These are phyloP conservation scores for Calonectria leucothoes DNA, from an alignment of 2,329 filamentous ascomycete species.

Conservation along the genomic window DNA sequence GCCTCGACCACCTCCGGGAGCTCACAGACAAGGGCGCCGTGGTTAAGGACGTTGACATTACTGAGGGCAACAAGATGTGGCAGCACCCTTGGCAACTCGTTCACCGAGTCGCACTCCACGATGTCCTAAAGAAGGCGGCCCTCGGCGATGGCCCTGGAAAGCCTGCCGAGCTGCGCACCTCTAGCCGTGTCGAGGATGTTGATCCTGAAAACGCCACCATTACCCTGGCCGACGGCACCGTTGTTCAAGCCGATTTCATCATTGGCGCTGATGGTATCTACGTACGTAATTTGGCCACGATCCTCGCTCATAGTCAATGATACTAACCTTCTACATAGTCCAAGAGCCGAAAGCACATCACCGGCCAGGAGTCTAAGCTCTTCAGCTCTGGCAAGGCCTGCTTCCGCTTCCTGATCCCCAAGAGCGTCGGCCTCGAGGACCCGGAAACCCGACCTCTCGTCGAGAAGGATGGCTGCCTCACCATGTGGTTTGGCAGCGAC, in stretches of 20 bases:
- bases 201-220: conserved; percentile 54
- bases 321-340: conserved; percentile 19
- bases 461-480: conserved; percentile 26
- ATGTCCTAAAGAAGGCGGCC: conserved; percentile 58
- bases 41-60: conserved; percentile 49
- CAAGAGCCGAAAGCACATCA: conserved; percentile 40
- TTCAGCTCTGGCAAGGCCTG: conserved; percentile 64
- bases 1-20: conserved; percentile 47
- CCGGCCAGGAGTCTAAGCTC: conserved; percentile 37
- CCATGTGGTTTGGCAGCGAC: conserved; percentile 55
- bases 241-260: conserved; percentile 59
- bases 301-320: not conserved
- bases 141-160: conserved; percentile 50
- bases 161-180: conserved; percentile 52
- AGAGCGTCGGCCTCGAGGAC: conserved; percentile 48
- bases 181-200: conserved; percentile 56
- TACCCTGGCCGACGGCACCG: conserved; percentile 56
- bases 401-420: conserved; percentile 64
- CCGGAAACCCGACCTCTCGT: conserved; percentile 32
- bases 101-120: conserved; percentile 64
- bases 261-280: conserved; percentile 67
- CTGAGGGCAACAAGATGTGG: conserved; percentile 53
- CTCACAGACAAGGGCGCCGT: conserved; percentile 50
- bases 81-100: conserved; percentile 61
- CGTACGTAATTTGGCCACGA: conserved; percentile 39